Evolutionary conservation across 2,329 filamentous ascomycete species (phyloP).

Genomic region (Teratosphaeria nubilosa): DNA sequence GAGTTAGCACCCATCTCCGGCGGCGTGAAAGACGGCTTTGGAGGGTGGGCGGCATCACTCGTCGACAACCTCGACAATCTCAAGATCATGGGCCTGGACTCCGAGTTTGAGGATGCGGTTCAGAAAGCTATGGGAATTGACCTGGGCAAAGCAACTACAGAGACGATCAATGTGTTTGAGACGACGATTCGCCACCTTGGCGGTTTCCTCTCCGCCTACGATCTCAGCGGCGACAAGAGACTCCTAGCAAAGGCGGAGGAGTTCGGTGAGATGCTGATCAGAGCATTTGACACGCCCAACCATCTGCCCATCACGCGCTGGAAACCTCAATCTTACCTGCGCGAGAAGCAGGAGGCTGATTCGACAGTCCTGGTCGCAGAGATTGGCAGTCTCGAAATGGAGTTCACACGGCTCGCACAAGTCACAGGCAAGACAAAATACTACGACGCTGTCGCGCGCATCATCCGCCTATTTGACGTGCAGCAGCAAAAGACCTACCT

Average conservation of each 20-base stretch:
- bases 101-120: conserved; percentile 38
- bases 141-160: conserved; percentile 29
- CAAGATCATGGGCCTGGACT: conserved; percentile 38
- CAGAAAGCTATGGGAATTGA: conserved; percentile 34
- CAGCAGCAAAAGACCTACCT: conserved; percentile 34
- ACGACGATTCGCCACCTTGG: conserved; percentile 37
- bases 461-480: conserved; percentile 32
- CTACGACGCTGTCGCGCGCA: conserved; percentile 37
- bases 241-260: conserved; percentile 28
- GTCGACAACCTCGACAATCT: conserved; percentile 38
- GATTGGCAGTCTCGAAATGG: conserved; percentile 38
- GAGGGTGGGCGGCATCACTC: conserved; percentile 38
- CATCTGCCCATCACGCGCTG: conserved; percentile 38
- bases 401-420: conserved; percentile 39
- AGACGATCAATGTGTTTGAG: conserved; percentile 39
- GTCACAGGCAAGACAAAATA: conserved; percentile 36
- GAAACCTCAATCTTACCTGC: conserved; percentile 30
- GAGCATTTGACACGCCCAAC: conserved; percentile 39
- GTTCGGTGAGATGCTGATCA: conserved; percentile 35
- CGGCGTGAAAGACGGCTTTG: conserved; percentile 31
- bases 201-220: conserved; percentile 27
- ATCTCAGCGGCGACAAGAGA: conserved; percentile 25
- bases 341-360: conserved; percentile 31
- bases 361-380: conserved; percentile 35
- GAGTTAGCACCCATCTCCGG: conserved; percentile 38